Evolutionary conservation across 805 yeast genomes (phyloP).

Genomic region (Metschnikowia gelsemii): DNA sequence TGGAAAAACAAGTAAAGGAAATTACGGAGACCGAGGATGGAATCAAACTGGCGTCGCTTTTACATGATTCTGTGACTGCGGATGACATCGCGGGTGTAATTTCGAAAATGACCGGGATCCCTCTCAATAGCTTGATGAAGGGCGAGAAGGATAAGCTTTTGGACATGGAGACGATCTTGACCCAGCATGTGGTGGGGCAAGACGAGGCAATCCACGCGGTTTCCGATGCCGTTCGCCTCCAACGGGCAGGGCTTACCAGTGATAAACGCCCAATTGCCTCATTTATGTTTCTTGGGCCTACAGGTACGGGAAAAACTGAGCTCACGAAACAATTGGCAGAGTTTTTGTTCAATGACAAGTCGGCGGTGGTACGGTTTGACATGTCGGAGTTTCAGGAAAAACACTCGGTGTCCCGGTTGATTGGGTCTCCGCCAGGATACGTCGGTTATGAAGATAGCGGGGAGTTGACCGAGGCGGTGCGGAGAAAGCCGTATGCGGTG

Average conservation of each 20-base stretch:
- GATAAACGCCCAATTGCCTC: slow-evolving; percentile 95
- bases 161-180: slow-evolving; percentile 79
- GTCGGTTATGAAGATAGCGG: slow-evolving; percentile 97
- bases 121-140: slow-evolving; percentile 83
- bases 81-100: slow-evolving; percentile 93
- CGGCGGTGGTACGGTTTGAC: slow-evolving; percentile 86
- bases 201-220: slow-evolving; percentile 90
- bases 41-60: slow-evolving; percentile 35
- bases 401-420: slow-evolving; percentile 83
- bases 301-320: slow-evolving; percentile 98
- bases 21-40: slow-evolving; percentile 38
- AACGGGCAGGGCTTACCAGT: slow-evolving; percentile 93
- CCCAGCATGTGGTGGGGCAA: slow-evolving; percentile 85
- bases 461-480: slow-evolving; percentile 92
- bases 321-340: slow-evolving; percentile 90
- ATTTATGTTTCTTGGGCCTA: slow-evolving; percentile 95
- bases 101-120: slow-evolving; percentile 94
- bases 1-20: slow-evolving; percentile 60
- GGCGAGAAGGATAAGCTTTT: slow-evolving; percentile 91
- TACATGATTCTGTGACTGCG: slow-evolving; percentile 90
- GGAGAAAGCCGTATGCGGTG: slow-evolving; percentile 92
- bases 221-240: slow-evolving; percentile 91
- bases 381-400: slow-evolving; percentile 98
- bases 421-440: slow-evolving; percentile 98
- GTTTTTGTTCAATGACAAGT: slow-evolving; percentile 85